Conservation (phyloP, 176 grass and related monocot species). For the Dactylis glomerata region DNA sequence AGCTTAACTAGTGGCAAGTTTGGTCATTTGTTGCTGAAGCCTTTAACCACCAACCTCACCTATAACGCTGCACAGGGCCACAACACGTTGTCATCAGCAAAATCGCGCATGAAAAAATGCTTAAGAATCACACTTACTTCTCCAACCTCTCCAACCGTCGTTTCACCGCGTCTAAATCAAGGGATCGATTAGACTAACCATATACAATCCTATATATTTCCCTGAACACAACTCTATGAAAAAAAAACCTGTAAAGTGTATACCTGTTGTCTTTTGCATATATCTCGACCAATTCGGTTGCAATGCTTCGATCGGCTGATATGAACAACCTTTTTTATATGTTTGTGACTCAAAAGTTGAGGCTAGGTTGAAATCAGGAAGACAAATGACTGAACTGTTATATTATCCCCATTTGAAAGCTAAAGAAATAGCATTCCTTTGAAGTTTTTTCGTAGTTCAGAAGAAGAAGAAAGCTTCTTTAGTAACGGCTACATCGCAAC, state of each 20-base stretch:
- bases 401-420: background rate
- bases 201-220: background rate
- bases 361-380: background rate
- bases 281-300: background rate
- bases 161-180: slow-evolving; percentile 20
- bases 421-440: background rate
- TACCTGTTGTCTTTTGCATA: background rate
- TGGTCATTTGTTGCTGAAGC: slow-evolving; percentile 27
- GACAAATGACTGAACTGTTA: background rate
- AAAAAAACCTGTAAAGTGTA: background rate
- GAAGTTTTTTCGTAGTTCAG: background rate
- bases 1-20: slow-evolving; percentile 30
- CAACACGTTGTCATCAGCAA: slow-evolving; percentile 24
- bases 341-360: background rate
- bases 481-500: slow-evolving; percentile 66
- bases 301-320: background rate
- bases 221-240: background rate
- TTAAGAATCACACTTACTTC: slow-evolving; percentile 29
- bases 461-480: slow-evolving; percentile 60
- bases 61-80: slow-evolving; percentile 5
- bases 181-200: background rate
- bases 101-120: slow-evolving; percentile 19
- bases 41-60: slow-evolving; percentile 43
- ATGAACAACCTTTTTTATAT: background rate
- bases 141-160: background rate